Base-by-base conservation (phyloP, 1,139 yeast genomes). In the Yamadazyma mexicana region DNA sequence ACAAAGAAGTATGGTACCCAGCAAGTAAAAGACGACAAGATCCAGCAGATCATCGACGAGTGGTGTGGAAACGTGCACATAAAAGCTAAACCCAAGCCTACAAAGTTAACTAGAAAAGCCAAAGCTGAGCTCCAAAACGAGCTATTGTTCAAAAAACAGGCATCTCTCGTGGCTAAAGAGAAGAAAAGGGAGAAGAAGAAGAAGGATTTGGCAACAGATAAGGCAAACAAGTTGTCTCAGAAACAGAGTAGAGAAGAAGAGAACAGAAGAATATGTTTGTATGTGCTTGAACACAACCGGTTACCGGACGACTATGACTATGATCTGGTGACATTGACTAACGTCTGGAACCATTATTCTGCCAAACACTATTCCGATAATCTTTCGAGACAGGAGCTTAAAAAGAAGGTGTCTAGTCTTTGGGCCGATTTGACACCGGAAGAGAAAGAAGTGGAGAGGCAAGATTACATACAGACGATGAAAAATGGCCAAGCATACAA, bases 261-360 rank as follows among this genome's bases (percentile, higher is more conserved):
- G 25, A 31, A 28, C 29, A 24, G 39, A 18, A 31, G 26, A 16
- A 23, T 12, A 10, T 26, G 31, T 26, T 33, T 18, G 34, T 44
- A 47, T 39, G 40, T 48, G n/a, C 20, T 38, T 3, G 34, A 44
- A 27, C 40, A 46, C 34, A 45, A 46, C 3, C 31, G 17, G 18
- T 20, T 44, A 17, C 37, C 37, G 11, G 17, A n/a, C 23, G 37
- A 34, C 18, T 51, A 31, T 38, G 47, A 49, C 29, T 40, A 31
- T 15, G 18, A 28, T 2, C 39, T 50, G 2, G 51, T 64, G 17
- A 58, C 62, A 9, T 54, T 55, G 44, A 60, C 58, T 12, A 59
- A 64, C 37, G 70, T 70, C 1, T 64, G 71, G 69, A 65, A 63
- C 50, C 66, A 63, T 43, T 64, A 47, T 42, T 47, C 54, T 38